These are phyloP conservation scores for Cyclotella atomus DNA, from an alignment of 108 stramenopile genomes.

Conservation along the genomic window DNA sequence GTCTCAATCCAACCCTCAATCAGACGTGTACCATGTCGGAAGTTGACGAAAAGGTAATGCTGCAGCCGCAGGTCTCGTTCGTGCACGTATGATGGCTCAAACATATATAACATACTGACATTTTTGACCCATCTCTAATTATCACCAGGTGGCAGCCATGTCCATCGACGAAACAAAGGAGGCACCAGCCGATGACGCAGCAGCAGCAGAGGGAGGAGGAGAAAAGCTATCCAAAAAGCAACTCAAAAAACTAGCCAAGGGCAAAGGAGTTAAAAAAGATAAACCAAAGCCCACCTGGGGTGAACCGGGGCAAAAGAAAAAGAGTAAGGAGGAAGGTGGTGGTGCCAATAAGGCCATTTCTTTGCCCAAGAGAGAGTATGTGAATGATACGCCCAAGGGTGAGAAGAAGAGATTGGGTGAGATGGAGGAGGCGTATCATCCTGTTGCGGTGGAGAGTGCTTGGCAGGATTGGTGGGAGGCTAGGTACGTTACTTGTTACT, in stretches of 20 bases:
- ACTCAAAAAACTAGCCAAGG: constrained; percentile 85
- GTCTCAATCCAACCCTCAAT: no score
- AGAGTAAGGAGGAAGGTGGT: constrained; percentile 71
- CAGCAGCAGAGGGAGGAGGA: constrained; percentile 16
- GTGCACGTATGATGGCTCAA: no score
- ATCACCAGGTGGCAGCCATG: constrained; percentile 43
- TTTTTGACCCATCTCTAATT: no score
- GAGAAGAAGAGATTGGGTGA: constrained; percentile 4
- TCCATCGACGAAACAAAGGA: constrained; percentile 33
- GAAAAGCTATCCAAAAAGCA: constrained; percentile 81
- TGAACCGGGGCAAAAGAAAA: constrained; percentile 54
- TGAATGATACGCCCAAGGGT: constrained; percentile 74
- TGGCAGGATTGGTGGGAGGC: constrained; percentile 99
- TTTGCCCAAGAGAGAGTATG: constrained; percentile 55
- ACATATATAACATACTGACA: no score
- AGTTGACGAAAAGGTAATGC: constrained; percentile 28
- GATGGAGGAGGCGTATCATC: constrained; percentile 95
- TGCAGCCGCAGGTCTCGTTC: no score
- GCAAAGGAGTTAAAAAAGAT: constrained; percentile 58
- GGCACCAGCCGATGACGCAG: no score
- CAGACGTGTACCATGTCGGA: constrained; percentile 13
- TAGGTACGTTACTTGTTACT: constrained; percentile 1
- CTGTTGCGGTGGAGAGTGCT: constrained; percentile 94
- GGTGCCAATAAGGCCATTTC: constrained; percentile 37
- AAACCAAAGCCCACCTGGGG: constrained; percentile 90